Base-by-base conservation (phyloP, 805 yeast genomes). In the Candida boidinii region DNA sequence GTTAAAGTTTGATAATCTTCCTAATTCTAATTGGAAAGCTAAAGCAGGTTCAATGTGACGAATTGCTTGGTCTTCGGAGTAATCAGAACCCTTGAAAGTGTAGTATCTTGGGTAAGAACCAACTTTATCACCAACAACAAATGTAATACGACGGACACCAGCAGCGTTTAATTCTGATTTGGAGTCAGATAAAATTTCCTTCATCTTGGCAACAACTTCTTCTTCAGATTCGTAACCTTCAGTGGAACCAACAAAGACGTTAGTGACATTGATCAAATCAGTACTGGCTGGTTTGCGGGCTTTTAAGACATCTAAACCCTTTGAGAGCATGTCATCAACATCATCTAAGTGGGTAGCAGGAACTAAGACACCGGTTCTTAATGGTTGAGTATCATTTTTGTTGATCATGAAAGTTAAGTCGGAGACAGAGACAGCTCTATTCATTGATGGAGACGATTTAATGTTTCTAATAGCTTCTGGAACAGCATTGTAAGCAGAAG, bases 31-130 rank as follows among this genome's bases (percentile, higher is more conserved):
- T 67, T 92, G 98, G 82, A 78, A 92, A 33, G 98, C 97, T 50
- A 90, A 70, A 26, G 97, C 96, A 17, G 99, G 99, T 61, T 92
- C 97, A 47, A 92, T 87, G 57, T 92, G 96, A 67, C 99, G 87
- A 56, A 92, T 83, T 15, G 88, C 88, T 61, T 79, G 76, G 64
- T 92, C 95, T 64, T 92, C 99, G 23, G 48, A 51, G 55, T 82
- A 92, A 23, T 70, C 70, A 33, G 94, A 94, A 40, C 90, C 95
- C 51, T 83, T 84, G 73, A 85, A 92, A 24, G 97, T 92, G 67
- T 79, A 92, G 68, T 90, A 92, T 60, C 82, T 84, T 48, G 98
- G 98, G 60, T 90, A 88, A 31, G 82, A 57, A 43, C 97, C 97
- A 49, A 76, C 77, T 34, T 69, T 72, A 55, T 78, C 76, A 39